These are phyloP conservation scores for Tylopilus sp. DNA, from an alignment of 768 basidiomycete genomes.

Conservation along the genomic window DNA sequence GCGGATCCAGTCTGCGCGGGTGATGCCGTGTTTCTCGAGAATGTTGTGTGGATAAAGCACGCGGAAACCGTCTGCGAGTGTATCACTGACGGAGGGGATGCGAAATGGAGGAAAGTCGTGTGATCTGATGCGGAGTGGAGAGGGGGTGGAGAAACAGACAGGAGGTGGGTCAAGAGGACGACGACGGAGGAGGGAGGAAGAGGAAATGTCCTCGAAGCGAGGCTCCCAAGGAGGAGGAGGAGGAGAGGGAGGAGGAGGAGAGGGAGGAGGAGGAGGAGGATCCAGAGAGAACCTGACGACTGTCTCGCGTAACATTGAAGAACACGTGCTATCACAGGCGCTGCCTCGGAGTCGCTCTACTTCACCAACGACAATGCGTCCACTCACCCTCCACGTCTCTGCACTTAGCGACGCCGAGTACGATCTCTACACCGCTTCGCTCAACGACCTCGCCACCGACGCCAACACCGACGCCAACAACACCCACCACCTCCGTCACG, in stretches of 20 bases:
- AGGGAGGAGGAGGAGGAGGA: not conserved
- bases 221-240: constrained; percentile 29
- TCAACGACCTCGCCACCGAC: constrained; percentile 47
- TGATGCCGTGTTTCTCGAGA: constrained; percentile 30
- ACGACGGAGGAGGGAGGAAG: constrained; percentile 1
- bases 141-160: constrained; percentile 25
- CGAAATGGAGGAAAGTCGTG: constrained; percentile 26
- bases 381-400: constrained; percentile 65
- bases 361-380: constrained; percentile 43
- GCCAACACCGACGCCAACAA: constrained; percentile 5
- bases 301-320: constrained; percentile 3
- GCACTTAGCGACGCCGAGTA: constrained; percentile 77
- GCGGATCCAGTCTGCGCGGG: constrained; percentile 26
- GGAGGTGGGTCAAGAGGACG: constrained; percentile 32
- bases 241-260: not conserved
- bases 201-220: constrained; percentile 22
- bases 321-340: constrained; percentile 13
- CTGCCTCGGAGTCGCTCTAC: too few species aligned
- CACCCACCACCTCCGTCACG: constrained; percentile 28
- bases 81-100: constrained; percentile 21
- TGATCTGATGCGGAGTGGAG: constrained; percentile 27
- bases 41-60: constrained; percentile 23
- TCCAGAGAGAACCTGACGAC: not conserved
- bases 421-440: constrained; percentile 56
- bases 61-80: constrained; percentile 24